These are phyloP conservation scores for Candida methanosorbosa DNA, from an alignment of 805 yeast species.

Conservation along the genomic window DNA sequence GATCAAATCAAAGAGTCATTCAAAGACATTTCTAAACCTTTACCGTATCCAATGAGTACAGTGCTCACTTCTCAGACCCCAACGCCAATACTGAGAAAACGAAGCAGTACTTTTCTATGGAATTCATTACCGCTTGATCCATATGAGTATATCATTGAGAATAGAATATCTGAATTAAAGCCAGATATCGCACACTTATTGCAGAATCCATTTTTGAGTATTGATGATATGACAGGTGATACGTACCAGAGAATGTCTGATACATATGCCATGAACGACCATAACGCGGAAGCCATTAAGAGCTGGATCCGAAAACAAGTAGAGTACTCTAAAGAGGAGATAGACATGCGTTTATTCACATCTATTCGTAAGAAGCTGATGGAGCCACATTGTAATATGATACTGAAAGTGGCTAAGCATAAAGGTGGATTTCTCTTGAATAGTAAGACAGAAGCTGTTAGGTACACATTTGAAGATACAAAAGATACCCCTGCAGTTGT, in stretches of 20 bases:
- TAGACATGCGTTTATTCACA: conserved; percentile 9
- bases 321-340: conserved; percentile 3
- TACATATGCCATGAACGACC: background rate
- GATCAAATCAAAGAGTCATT: conserved; percentile 12
- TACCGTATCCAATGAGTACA: conserved; percentile 22
- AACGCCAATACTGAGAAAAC: conserved; percentile 8
- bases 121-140: conserved; percentile 22
- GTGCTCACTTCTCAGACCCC: conserved; percentile 8
- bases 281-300: background rate
- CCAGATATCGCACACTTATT: conserved; percentile 8
- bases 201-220: conserved; percentile 13
- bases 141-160: conserved; percentile 25
- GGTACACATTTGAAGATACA: conserved; percentile 2
- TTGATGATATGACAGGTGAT: conserved; percentile 1
- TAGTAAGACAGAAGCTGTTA: conserved; percentile 7
- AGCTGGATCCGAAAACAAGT: conserved; percentile 9
- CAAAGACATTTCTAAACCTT: conserved; percentile 1
- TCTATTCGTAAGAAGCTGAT: conserved; percentile 10
- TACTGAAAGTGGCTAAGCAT: conserved; percentile 16
- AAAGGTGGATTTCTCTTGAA: conserved; percentile 17
- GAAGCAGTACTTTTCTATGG: conserved; percentile 24
- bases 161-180: conserved; percentile 14
- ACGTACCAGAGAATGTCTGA: background rate
- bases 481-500: background rate
- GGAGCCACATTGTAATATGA: conserved; percentile 11